Evolutionary conservation across 2,329 filamentous ascomycete genomes (phyloP), one percentile per base, ranked within the genome.

Genomic region (Cadophora sp.): DNA sequence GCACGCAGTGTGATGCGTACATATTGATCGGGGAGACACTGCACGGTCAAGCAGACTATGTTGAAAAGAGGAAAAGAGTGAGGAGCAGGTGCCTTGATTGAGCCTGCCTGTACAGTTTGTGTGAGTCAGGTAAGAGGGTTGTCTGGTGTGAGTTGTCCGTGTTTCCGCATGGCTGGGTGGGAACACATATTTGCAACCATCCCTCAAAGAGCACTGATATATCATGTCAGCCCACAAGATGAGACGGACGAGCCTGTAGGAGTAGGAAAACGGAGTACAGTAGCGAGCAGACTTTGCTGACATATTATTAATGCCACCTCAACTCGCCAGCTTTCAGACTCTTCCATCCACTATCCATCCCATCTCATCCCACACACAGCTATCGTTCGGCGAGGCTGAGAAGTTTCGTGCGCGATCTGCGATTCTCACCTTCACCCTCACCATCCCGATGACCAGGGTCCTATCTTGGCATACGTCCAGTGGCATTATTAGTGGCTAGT

Each of bases 21-120:
- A 31, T 19, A 14, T 58, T 16, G 29, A 58, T n/a, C 22, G 19
- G 29, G n/a, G 24, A 58, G 55, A 37, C 16, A 14, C 29, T 34
- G 55, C 55, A 58, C 19, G 55, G 31, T 34, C 29, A 37, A 58
- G 31, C 31, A 58, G 29, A 58, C 31, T 58, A 37, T 37, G 55
- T 16, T 37, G n/a, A 24, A 58, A 22, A 37, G 22, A 37, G 55
- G 55, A 37, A 58, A 58, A 34, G 53, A 55, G 27, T 27, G 19
- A 55, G 9, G 50, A 24, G 12, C 27, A 24, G 50, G 50, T 53
- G 50, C 24, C 24, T 53, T 43, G 40, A 19, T 14, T 14, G 40
- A 43, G 14, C 16, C 40, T 43, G 40, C 40, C 40, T 43, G 40
- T 40, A 12, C 37, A 5, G 7, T 9, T 16, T 40, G 37, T 40